Evolutionary conservation across 768 basidiomycete genomes (phyloP).

Genomic region (Leucosporidium creatinivorum): DNA sequence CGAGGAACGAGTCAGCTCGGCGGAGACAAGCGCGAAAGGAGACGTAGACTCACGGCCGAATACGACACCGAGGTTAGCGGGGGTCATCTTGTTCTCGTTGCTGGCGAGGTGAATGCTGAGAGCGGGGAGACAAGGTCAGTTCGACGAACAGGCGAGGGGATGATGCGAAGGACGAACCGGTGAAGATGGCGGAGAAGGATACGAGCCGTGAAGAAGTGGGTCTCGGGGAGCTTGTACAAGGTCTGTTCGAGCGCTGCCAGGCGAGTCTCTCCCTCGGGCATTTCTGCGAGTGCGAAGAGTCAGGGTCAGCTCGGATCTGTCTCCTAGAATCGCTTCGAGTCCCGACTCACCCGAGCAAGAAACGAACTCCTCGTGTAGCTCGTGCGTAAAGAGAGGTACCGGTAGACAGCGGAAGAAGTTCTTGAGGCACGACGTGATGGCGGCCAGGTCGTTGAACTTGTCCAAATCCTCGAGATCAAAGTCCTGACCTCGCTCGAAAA

Average conservation of each 20-base stretch:
- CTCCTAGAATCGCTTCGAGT: background rate
- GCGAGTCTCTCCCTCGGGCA: slow-evolving; percentile 29
- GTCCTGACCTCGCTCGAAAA: slow-evolving; percentile 78
- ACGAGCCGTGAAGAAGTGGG: slow-evolving; percentile 79
- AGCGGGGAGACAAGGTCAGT: background rate
- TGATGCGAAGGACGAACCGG: slow-evolving; percentile 50
- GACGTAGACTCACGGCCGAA: slow-evolving; percentile 76
- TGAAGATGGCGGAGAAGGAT: slow-evolving; percentile 79
- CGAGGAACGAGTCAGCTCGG: background rate
- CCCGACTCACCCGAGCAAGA: slow-evolving; percentile 54
- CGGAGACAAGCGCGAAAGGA: background rate
- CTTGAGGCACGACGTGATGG: slow-evolving; percentile 88
- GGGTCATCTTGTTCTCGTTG: slow-evolving; percentile 82
- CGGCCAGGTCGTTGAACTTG: slow-evolving; percentile 93
- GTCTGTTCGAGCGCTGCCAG: slow-evolving; percentile 55
- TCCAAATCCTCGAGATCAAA: slow-evolving; percentile 84
- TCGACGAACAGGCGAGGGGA: background rate
- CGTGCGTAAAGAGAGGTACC: slow-evolving; percentile 79
- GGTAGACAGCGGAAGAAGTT: slow-evolving; percentile 92
- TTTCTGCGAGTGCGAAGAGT: slow-evolving; percentile 11
- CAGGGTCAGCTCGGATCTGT: background rate
- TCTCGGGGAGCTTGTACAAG: slow-evolving; percentile 68
- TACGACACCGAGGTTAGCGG: slow-evolving; percentile 90
- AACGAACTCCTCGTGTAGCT: slow-evolving; percentile 85
- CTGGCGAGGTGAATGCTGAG: slow-evolving; percentile 57